phyloP scores from a whole-genome alignment of 768 basidiomycete genomes.

The Brasilioporus rufonigricans region DNA sequence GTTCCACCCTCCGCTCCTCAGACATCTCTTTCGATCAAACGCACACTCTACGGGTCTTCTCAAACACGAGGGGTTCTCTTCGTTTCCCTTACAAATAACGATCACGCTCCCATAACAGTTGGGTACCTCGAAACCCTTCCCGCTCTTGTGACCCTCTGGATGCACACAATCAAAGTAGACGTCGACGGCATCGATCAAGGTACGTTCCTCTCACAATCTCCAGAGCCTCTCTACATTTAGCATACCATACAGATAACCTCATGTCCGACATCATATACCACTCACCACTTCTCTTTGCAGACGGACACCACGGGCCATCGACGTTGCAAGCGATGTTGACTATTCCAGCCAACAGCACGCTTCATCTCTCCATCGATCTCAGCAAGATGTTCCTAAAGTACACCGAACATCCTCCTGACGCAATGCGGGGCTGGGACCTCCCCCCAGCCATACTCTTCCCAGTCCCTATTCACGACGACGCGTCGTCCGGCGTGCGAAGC shows the following conservation, averaged over 20 bases:
- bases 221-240: neutral
- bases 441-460: conserved; percentile 79
- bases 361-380: conserved; percentile 70
- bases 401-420: conserved; percentile 95
- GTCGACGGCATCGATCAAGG: conserved; percentile 48
- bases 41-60: conserved; percentile 69
- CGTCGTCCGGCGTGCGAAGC: neutral
- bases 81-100: conserved; percentile 59
- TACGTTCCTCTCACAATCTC: conserved; percentile 24
- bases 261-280: conserved; percentile 63
- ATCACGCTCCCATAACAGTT: conserved; percentile 41
- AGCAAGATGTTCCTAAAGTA: conserved; percentile 86
- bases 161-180: conserved; percentile 67
- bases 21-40: conserved; percentile 56
- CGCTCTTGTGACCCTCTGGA: conserved; percentile 85
- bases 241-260: conserved; percentile 48
- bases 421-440: conserved; percentile 92
- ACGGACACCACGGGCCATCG: conserved; percentile 42
- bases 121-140: conserved; percentile 92
- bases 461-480: neutral
- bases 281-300: conserved; percentile 31
- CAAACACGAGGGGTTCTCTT: conserved; percentile 77
- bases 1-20: conserved; percentile 37
- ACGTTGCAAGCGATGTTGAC: conserved; percentile 68
- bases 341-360: conserved; percentile 65